Base-by-base conservation (phyloP, 805 yeast species). In the Candida michaelii region DNA sequence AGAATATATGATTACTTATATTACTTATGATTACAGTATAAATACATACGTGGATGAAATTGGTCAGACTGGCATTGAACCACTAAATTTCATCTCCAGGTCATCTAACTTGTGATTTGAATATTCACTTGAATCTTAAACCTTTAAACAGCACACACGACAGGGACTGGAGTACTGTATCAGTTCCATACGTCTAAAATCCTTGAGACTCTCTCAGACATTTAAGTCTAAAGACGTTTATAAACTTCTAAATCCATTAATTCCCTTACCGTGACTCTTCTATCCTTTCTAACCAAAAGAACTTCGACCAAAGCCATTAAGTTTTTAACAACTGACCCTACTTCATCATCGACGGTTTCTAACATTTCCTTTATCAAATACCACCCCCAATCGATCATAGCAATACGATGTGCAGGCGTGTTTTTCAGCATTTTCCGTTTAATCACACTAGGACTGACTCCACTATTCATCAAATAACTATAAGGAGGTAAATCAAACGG, bases 311-410 rank as follows among this genome's bases (percentile, higher is more conserved):
- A 37, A 18, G 36, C 36, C 47, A 59, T 59, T 42, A 69, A 51
- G 12, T 55, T 51, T 0, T 16, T 21, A 17, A 64, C 45, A 3
- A 61, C 54, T 2, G 14, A 12, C 37, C 50, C 52, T 13, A 54
- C 51, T 19, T 53, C 53, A 6, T 40, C 42, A 9, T 50, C 49
- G 2, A 52, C 18, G 5, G 21, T 14, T 19, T 16, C 25, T 25
- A 44, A 33, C 30, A 54, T 30, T 9, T 60, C 58, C 10, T 48
- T 41, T 5, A 64, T 65, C 1, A 72, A 72, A 42, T 68, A 73
- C 98, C 98, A 91, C 27, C 74, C 76, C 99, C 99, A 93, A 47
- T 87, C 93, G 27, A 88, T 82, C 56, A 91, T 78, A 4, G 97
- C 97, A 24, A 91, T 93, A 43, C 97, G 70, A 61, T 91, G 97